Conservation (phyloP, 768 basidiomycete genomes). For the Termitomyces sp. region DNA sequence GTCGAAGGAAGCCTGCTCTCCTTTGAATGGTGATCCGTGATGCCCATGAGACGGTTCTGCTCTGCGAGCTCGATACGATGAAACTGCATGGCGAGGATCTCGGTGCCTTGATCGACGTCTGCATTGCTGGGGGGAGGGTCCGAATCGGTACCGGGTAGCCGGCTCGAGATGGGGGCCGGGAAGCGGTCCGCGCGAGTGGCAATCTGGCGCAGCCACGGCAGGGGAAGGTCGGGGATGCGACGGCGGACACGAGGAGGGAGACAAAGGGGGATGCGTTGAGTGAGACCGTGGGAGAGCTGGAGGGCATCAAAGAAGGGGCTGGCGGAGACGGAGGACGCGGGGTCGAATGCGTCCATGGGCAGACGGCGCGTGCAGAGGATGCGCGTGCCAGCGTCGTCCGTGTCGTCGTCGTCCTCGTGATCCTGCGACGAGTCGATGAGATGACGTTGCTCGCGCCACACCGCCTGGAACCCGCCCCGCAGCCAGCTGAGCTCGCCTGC, state of each 20-base stretch:
- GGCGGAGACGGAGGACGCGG: slow-evolving; percentile 33
- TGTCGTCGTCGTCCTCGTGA: slow-evolving; percentile 38
- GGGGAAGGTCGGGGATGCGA: slow-evolving; percentile 72
- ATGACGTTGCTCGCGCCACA: slow-evolving; percentile 48
- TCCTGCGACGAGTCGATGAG: slow-evolving; percentile 51
- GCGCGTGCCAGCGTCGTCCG: slow-evolving; percentile 9
- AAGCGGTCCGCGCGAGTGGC: slow-evolving; percentile 27
- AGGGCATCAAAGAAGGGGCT: slow-evolving; percentile 95
- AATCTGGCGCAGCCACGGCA: slow-evolving; percentile 72
- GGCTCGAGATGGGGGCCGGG: slow-evolving; percentile 19
- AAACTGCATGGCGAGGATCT: slow-evolving; percentile 87
- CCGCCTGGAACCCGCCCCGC: slow-evolving; percentile 74
- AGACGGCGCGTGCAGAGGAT: slow-evolving; percentile 54
- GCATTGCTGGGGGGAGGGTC: slow-evolving; percentile 24
- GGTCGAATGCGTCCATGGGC: slow-evolving; percentile 59
- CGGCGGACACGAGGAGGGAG: slow-evolving; percentile 42
- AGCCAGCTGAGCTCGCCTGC: slow-evolving; percentile 69
- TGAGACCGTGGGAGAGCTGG: slow-evolving; percentile 70
- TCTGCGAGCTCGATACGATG: slow-evolving; percentile 90
- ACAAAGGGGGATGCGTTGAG: slow-evolving; percentile 77
- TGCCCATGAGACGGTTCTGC: slow-evolving; percentile 79
- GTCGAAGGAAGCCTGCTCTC: slow-evolving; percentile 35
- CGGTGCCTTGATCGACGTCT: slow-evolving; percentile 61
- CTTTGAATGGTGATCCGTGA: slow-evolving; percentile 86
- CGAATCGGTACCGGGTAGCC: too few relatives aligned